phyloP scores from a whole-genome alignment of 345 rosid genomes.

The Lepidium aucheri region DNA sequence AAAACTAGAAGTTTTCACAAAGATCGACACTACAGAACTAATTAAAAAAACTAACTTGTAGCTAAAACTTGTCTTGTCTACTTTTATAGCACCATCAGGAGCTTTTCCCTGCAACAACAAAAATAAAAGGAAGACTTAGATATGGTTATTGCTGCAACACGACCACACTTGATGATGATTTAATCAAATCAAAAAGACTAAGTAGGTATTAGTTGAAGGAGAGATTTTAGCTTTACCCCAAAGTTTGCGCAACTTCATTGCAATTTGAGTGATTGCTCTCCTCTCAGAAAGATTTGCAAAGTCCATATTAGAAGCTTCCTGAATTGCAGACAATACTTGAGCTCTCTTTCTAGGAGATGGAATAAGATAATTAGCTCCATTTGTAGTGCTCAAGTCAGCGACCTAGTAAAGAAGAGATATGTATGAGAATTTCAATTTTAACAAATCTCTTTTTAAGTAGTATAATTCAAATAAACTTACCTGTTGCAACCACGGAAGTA shows the following conservation, averaged over 20 bases:
- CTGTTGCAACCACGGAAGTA: slow-evolving; percentile 93
- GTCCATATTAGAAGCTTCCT: slow-evolving; percentile 63
- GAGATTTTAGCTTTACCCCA: slow-evolving; percentile 56
- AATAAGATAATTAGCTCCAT: slow-evolving; percentile 59
- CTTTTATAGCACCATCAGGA: neutral
- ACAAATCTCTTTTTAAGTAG: neutral
- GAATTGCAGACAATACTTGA: slow-evolving; percentile 60
- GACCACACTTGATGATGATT: neutral
- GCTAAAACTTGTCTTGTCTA: neutral
- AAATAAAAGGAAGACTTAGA: neutral
- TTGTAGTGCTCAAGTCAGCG: slow-evolving; percentile 57
- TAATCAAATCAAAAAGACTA: neutral
- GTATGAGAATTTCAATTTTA: neutral
- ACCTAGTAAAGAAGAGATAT: slow-evolving; percentile 37
- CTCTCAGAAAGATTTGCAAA: slow-evolving; percentile 55
- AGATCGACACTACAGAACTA: neutral
- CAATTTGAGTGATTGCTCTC: slow-evolving; percentile 59
- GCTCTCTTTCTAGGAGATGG: slow-evolving; percentile 53
- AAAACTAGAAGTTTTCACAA: neutral
- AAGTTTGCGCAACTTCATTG: slow-evolving; percentile 55
- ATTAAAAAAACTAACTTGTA: neutral
- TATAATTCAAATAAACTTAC: slow-evolving; percentile 34
- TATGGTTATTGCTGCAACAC: neutral
- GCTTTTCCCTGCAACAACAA: slow-evolving; percentile 1
- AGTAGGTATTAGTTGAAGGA: neutral